Evolutionary conservation across 768 basidiomycete genomes (phyloP), one percentile per base, ranked within the genome.

Genomic region (Tephrocybe rancida): DNA sequence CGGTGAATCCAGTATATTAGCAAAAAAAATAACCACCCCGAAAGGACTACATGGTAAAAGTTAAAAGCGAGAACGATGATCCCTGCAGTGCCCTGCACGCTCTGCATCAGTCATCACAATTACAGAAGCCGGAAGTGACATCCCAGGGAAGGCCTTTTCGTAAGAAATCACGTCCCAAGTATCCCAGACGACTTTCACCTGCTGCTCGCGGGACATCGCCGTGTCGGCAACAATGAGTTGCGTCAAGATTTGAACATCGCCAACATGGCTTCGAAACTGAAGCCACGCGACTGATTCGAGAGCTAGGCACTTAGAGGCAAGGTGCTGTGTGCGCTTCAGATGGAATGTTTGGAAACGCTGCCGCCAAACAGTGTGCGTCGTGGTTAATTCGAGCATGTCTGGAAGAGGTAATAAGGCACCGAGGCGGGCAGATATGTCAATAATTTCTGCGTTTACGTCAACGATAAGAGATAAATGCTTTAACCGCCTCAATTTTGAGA

Each of bases 391-490:
- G 27, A n/a, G 16, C 14, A 26, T 19, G 13, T 44, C 9, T 19
- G 32, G 30, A 44, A 43, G 32, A n/a, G 30, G 25, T 24, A 34
- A 50, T 19, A 50, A 21, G 13, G 39, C 27, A 19, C 39, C 21
- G n/a, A 18, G 18, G 3, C 30, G 29, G 39, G 2, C n/a, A 10
- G 32, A 14, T 8, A 41, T 18, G 25, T 52, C 32, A 11, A n/a
- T 1, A 14, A 45, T 19, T 27, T 52, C 42, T 13, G 9, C 7
- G 11, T 47, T 25, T 1, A 24, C 9, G 14, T 53, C 52, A 8
- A 54, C 35, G 21, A 54, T 47, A 6, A 54, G 38, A 41, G 44
- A 47, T 41, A 53, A 19, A 10, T 16, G 24, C 22, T 54, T 43
- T 10, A 43, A n/a, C 7, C 18, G 22, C 30, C 16, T 39, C 8